phyloP scores from a whole-genome alignment of 73 alveolate genomes.

The Paramecium bursaria region DNA sequence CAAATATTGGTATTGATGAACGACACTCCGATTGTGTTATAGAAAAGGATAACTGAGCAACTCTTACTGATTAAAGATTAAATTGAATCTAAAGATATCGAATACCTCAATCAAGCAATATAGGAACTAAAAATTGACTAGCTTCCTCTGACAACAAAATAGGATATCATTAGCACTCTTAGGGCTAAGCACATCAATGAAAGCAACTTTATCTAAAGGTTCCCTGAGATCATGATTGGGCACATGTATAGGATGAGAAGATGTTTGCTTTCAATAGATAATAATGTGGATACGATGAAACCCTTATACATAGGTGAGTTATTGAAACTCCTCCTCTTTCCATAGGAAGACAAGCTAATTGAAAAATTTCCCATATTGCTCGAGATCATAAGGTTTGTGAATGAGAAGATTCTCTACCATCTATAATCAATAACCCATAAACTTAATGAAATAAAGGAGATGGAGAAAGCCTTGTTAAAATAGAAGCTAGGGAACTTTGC shows the following conservation, averaged over 20 bases:
- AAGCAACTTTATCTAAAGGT: neutral
- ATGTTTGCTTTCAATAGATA: neutral
- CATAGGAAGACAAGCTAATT: slow-evolving; percentile 18
- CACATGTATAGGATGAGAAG: slow-evolving; percentile 15
- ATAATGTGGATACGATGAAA: neutral
- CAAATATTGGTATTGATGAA: no score
- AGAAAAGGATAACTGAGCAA: slow-evolving; percentile 8
- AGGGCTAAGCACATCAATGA: neutral
- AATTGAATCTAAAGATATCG: slow-evolving; percentile 3
- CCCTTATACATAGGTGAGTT: slow-evolving; percentile 44
- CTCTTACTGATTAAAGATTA: neutral
- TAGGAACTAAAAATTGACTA: neutral
- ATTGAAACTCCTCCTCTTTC: neutral
- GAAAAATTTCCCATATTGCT: neutral
- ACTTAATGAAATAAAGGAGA: neutral
- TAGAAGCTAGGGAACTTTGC: neutral
- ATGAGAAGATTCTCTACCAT: slow-evolving; percentile 7
- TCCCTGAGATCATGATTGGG: neutral
- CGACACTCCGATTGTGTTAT: no score
- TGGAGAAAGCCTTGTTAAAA: slow-evolving; percentile 8
- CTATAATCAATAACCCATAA: neutral
- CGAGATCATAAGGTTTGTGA: slow-evolving; percentile 1
- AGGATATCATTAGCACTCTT: slow-evolving; percentile 18
- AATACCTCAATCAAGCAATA: neutral
- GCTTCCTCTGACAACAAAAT: neutral